Evolutionary conservation across 352 stramenopile species (phyloP), one percentile per base, ranked within the genome.

Genomic region (Phytophthora brassicae): DNA sequence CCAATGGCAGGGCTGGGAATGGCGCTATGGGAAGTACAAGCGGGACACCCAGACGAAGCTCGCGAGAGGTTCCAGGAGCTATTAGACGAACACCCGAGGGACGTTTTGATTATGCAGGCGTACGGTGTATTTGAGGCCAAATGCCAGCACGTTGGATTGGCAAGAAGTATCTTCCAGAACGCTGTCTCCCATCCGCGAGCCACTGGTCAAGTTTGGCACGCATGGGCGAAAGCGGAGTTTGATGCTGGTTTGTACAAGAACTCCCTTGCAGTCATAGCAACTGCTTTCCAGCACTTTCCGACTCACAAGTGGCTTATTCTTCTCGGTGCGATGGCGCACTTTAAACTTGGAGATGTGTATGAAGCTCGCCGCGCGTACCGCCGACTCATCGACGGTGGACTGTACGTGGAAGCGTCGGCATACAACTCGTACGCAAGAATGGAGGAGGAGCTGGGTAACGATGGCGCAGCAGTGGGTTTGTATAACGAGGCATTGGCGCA

Each of bases 371-470:
- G 84, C 13, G 79, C 70, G 16, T 93, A 89, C 57, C 82, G 83
- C 2, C 77, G 84, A 22, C 74, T 93, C 8, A 88, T 90, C 44
- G 84, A 89, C 49, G 83, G 81, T 22, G 85, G 80, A 17, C 56
- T 91, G 20, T 91, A 77, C 53, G 68, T 91, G 35, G 83, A 95
- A 43, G 70, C 84, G 26, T 81, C 83, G 14, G 77, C 77, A 9
- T 95, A 84, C 65, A 92, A 95, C 55, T 85, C 86, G 16, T 95
- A 91, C 58, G 86, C 83, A 13, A 85, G 80, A 60, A 92, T 95
- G 80, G 86, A 95, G 60, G 72, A 92, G 33, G 78, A 92, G 33
- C 51, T 92, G 13, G 86, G 86, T 29, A 86, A 90, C 57, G 70
- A 84, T 12, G 82, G 90, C 38, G 72, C 73, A 36, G 86, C 86